Evolutionary conservation across 139 green algal genomes (phyloP).

Genomic region (Nannochloris sp.): DNA sequence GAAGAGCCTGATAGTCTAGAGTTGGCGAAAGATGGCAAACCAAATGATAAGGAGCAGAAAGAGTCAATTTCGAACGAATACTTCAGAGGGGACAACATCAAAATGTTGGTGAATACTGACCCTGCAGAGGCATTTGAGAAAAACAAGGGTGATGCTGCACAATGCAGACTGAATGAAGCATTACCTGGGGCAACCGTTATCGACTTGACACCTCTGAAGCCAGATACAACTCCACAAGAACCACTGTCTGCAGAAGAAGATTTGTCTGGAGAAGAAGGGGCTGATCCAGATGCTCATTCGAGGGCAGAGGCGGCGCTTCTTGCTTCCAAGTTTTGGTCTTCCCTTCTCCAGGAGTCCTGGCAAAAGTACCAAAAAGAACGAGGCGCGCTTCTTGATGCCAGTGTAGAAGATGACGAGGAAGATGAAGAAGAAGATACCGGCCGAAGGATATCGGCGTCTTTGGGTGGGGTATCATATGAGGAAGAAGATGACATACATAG

Average conservation of each 20-base stretch:
- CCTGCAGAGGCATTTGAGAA: conserved; percentile 13
- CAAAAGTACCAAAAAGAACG: conserved; percentile 14
- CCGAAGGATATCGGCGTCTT: conserved; percentile 5
- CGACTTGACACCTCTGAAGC: not conserved
- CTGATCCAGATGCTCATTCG: not conserved
- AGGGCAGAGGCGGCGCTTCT: conserved; percentile 21
- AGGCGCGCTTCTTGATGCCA: not conserved
- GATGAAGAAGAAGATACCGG: not conserved
- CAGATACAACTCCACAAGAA: not conserved
- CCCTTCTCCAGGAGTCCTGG: conserved; percentile 45
- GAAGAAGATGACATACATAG: conserved; percentile 15
- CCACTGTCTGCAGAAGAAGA: conserved; percentile 11
- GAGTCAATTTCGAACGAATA: conserved; percentile 13
- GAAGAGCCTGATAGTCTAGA: not conserved
- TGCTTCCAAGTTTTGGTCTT: conserved; percentile 42
- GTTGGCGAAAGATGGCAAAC: not conserved
- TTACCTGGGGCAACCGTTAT: conserved; percentile 1
- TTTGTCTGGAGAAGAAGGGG: conserved; percentile 13
- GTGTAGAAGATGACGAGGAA: conserved; percentile 12
- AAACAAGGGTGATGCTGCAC: not conserved
- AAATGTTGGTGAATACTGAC: conserved; percentile 20
- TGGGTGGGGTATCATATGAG: conserved; percentile 11
- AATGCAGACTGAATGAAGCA: conserved; percentile 2
- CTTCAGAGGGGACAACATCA: conserved; percentile 9
- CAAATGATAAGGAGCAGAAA: not conserved